A percentile compares a stretch with the other conserved stretches of the same genome.
These are phyloP conservation scores for Colletotrichum endophyticum DNA, from an alignment of 2,329 filamentous ascomycete genomes.

Conservation along the genomic window DNA sequence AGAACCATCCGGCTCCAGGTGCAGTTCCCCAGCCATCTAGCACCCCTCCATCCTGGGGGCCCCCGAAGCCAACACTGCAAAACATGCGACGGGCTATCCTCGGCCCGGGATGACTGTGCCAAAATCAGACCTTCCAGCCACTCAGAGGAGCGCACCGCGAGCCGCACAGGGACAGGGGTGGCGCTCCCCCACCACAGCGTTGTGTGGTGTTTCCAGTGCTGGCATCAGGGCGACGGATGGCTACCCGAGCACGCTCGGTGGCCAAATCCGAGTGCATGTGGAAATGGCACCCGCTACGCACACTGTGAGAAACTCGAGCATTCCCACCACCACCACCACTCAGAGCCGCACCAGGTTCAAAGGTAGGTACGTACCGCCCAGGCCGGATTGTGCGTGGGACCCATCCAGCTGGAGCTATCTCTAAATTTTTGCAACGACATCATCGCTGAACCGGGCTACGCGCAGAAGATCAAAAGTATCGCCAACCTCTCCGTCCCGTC, in stretches of 20 bases:
- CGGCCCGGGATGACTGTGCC: background rate
- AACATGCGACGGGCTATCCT: background rate
- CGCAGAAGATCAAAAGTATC: background rate
- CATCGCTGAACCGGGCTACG: constrained; percentile 5
- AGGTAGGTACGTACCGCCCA: constrained; percentile 1
- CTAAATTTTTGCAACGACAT: constrained; percentile 23
- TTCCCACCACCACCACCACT: background rate
- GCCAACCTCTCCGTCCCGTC: background rate
- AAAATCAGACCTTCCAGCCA: background rate
- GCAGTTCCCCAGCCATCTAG: constrained; percentile 6
- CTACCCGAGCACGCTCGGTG: background rate
- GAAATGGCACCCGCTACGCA: background rate
- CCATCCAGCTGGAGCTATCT: constrained; percentile 8
- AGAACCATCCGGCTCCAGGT: background rate
- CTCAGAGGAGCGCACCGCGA: background rate
- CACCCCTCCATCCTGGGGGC: background rate
- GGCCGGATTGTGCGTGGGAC: background rate
- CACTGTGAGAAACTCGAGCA: background rate
- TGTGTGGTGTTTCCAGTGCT: background rate
- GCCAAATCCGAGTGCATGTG: background rate
- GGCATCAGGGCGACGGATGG: background rate
- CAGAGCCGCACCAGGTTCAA: background rate
- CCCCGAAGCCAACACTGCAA: background rate
- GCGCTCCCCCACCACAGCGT: background rate
- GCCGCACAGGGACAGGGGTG: background rate